A percentile compares a stretch with the other conserved stretches of the same genome.
These are phyloP conservation scores for Plectosphaerella sp. DNA, from an alignment of 2,329 filamentous ascomycete species.

Conservation along the genomic window DNA sequence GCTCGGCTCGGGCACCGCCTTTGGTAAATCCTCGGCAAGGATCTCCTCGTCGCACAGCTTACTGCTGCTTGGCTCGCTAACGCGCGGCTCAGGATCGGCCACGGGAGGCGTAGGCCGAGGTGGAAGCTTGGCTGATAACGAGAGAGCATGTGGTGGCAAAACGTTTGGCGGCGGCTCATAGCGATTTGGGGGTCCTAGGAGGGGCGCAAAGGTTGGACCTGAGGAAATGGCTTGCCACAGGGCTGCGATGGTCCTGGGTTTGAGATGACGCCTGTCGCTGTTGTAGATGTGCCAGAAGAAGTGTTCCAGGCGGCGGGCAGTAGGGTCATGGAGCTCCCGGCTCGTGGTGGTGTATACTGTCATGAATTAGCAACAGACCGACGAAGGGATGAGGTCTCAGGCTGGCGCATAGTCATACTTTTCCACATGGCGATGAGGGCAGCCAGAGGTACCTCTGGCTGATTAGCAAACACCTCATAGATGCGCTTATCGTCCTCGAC, in stretches of 20 bases:
- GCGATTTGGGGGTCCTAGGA: slow-evolving; percentile 48
- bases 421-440: too few species aligned
- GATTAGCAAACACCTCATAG: slow-evolving; percentile 10
- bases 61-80: background rate
- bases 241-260: slow-evolving; percentile 48
- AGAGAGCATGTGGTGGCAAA: background rate
- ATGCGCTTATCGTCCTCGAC: slow-evolving; percentile 14
- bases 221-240: slow-evolving; percentile 55
- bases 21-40: background rate
- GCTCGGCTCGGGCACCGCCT: background rate
- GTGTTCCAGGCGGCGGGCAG: slow-evolving; percentile 56
- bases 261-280: slow-evolving; percentile 48
- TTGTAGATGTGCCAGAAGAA: slow-evolving; percentile 66
- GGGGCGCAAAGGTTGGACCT: slow-evolving; percentile 52
- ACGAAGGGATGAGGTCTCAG: too few species aligned
- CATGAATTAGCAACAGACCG: too few species aligned
- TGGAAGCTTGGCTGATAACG: background rate
- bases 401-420: too few species aligned
- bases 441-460: background rate
- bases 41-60: background rate
- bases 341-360: slow-evolving; percentile 58
- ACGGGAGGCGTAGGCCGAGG: background rate
- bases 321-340: slow-evolving; percentile 56
- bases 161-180: slow-evolving; percentile 37
- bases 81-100: too few species aligned